These are phyloP conservation scores for Russula dissimulans DNA, from an alignment of 768 basidiomycete genomes.

Conservation along the genomic window DNA sequence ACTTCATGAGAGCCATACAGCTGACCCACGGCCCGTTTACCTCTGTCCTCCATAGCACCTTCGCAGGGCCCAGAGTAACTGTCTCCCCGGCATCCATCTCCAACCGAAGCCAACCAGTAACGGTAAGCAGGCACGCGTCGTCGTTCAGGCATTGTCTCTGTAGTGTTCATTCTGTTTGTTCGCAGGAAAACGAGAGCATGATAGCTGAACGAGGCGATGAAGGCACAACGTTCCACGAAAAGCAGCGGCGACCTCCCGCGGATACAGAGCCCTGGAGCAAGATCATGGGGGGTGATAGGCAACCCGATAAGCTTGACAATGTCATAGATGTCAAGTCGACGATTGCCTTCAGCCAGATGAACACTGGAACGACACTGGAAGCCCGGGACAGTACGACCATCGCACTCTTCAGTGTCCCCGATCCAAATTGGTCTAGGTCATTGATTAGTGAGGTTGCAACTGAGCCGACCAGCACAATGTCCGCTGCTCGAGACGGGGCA, in stretches of 20 bases:
- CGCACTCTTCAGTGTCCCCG: background rate
- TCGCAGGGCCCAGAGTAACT: background rate
- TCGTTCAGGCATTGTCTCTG: background rate
- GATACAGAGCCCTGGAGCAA: background rate
- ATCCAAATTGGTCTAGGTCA: background rate
- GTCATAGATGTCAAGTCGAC: background rate
- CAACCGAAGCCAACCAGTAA: background rate
- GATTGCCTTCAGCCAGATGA: background rate
- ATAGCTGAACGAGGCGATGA: background rate
- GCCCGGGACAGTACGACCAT: background rate
- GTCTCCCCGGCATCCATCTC: background rate
- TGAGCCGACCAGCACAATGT: background rate
- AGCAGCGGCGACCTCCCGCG: background rate
- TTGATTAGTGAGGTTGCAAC: background rate
- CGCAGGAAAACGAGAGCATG: background rate
- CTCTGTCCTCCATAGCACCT: background rate
- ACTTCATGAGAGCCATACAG: background rate
- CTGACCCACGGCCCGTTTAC: background rate
- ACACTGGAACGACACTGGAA: background rate
- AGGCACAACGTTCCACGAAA: background rate
- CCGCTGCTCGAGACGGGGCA: background rate
- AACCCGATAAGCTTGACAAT: background rate
- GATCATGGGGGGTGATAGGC: background rate
- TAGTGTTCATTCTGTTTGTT: background rate
- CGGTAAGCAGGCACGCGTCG: background rate